Evolutionary conservation across 2,329 filamentous ascomycete species (phyloP).

Genomic region (Sclerotinia minor): DNA sequence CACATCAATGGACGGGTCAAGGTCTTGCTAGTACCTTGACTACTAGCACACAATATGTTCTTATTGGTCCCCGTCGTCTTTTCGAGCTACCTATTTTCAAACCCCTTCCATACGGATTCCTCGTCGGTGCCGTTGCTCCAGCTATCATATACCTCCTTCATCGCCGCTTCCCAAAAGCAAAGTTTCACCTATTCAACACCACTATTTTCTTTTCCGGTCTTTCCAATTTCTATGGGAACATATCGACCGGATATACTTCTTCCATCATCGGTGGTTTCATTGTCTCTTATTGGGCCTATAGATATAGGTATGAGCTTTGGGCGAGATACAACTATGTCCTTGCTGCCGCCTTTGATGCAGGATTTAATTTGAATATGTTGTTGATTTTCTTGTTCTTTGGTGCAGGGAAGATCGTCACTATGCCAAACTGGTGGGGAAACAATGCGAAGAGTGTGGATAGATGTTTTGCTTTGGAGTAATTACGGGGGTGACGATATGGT

Average conservation of each 20-base stretch:
- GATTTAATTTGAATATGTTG: slow-evolving; percentile 62
- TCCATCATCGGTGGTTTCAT: slow-evolving; percentile 60
- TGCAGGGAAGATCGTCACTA: slow-evolving; percentile 55
- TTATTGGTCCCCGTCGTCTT: slow-evolving; percentile 54
- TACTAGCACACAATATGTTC: slow-evolving; percentile 59
- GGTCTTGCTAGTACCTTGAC: slow-evolving; percentile 52
- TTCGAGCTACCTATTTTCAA: slow-evolving; percentile 52
- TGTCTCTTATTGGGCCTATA: slow-evolving; percentile 60
- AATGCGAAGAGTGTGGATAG: slow-evolving; percentile 55
- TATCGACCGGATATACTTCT: slow-evolving; percentile 59
- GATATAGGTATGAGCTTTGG: slow-evolving; percentile 58
- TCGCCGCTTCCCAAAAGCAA: slow-evolving; percentile 52
- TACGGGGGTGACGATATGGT: neutral
- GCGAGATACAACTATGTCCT: slow-evolving; percentile 61
- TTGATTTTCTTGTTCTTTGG: slow-evolving; percentile 62
- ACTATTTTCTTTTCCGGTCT: slow-evolving; percentile 62
- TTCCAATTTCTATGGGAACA: slow-evolving; percentile 59
- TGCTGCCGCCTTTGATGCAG: slow-evolving; percentile 61
- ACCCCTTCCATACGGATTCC: slow-evolving; percentile 54
- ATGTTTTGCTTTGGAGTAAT: slow-evolving; percentile 53
- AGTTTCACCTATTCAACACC: slow-evolving; percentile 57
- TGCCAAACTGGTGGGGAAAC: slow-evolving; percentile 67
- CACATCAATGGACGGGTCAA: slow-evolving; percentile 63
- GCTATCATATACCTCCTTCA: slow-evolving; percentile 53
- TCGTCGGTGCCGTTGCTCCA: slow-evolving; percentile 51